Evolutionary conservation across 2,329 filamentous ascomycete species (phyloP).

Genomic region (Aspergillus sp.): DNA sequence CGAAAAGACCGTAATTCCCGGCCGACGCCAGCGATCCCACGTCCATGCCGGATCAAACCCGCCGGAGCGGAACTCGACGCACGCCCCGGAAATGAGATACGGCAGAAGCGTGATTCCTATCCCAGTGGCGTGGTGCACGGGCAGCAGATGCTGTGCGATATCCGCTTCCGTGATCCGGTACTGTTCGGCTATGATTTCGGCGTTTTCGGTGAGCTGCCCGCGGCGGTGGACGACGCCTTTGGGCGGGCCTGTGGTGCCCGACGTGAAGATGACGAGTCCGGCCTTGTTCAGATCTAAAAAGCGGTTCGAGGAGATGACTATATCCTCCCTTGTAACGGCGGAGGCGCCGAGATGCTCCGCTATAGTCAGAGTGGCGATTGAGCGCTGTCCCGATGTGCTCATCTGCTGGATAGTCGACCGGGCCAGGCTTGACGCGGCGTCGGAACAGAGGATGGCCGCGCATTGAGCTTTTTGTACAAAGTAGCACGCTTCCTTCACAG

Average conservation of each 20-base stretch:
- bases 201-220: constrained; percentile 28
- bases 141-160: constrained; percentile 45
- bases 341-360: not conserved
- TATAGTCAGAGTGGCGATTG: not conserved
- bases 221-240: constrained; percentile 41
- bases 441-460: not conserved
- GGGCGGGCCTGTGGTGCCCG: constrained; percentile 36
- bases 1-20: constrained; percentile 45
- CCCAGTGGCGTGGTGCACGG: constrained; percentile 50
- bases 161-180: constrained; percentile 31
- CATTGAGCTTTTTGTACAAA: not conserved
- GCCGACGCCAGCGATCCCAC: constrained; percentile 45
- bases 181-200: constrained; percentile 35
- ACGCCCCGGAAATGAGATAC: constrained; percentile 45
- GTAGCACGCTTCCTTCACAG: not conserved
- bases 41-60: constrained; percentile 42
- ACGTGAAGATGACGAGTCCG: constrained; percentile 38
- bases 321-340: not conserved
- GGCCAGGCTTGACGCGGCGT: not conserved
- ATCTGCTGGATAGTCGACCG: not conserved
- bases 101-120: constrained; percentile 42
- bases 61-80: constrained; percentile 45
- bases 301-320: constrained; percentile 28
- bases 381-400: not conserved
- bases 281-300: constrained; percentile 30